These are phyloP conservation scores for Ogataea salicorniae DNA, from an alignment of 805 yeast genomes.

Conservation along the genomic window DNA sequence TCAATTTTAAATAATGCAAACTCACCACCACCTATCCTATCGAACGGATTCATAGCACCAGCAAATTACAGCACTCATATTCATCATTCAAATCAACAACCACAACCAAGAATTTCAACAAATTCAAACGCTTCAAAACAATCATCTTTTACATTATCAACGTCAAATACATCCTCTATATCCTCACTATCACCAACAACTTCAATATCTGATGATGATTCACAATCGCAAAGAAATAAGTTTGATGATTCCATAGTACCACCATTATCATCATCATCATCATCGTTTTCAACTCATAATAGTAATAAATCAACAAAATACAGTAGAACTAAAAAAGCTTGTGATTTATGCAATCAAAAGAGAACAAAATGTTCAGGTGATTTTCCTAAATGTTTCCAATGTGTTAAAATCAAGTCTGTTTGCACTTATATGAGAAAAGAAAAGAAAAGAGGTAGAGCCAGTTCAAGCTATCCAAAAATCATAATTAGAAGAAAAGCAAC, in stretches of 20 bases:
- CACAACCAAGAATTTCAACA: not conserved
- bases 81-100: not conserved
- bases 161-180: not conserved
- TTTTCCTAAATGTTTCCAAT: conserved; percentile 38
- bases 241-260: not conserved
- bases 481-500: conserved; percentile 23
- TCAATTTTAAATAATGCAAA: not conserved
- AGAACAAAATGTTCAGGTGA: conserved; percentile 46
- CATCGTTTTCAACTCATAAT: not conserved
- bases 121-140: not conserved
- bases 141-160: not conserved
- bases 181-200: not conserved
- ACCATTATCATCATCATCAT: not conserved
- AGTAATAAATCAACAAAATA: conserved; percentile 2
- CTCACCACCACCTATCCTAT: not conserved
- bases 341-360: conserved; percentile 42
- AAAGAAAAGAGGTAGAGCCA: conserved; percentile 44
- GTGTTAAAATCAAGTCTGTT: conserved; percentile 26
- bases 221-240: not conserved
- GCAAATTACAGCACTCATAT: not conserved
- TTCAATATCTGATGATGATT: not conserved
- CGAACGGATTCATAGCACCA: not conserved
- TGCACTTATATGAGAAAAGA: conserved; percentile 41
- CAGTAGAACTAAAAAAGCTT: conserved; percentile 33
- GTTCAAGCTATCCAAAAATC: conserved; percentile 35